These are phyloP conservation scores for Ophiocordyceps robertsii DNA, from an alignment of 2,329 filamentous ascomycete species.

Conservation along the genomic window DNA sequence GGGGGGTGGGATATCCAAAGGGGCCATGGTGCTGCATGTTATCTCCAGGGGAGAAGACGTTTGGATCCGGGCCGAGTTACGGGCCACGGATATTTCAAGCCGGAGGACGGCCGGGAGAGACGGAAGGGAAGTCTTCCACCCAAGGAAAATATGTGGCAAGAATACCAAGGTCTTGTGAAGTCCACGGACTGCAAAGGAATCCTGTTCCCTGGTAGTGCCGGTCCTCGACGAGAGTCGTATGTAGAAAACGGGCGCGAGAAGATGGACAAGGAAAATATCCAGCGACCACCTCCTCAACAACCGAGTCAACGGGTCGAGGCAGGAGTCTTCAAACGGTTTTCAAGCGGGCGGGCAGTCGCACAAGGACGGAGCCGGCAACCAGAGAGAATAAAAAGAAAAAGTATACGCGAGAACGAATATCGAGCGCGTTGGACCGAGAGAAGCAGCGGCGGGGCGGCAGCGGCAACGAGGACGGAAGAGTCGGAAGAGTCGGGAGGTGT, in stretches of 20 bases:
- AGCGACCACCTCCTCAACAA: slow-evolving; percentile 19
- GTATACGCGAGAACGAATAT: too few species aligned
- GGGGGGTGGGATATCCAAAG: slow-evolving; percentile 44
- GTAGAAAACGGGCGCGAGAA: background rate
- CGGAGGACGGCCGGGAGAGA: background rate
- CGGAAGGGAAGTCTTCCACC: background rate
- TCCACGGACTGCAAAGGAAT: background rate
- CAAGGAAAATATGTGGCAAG: background rate
- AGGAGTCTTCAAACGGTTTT: background rate
- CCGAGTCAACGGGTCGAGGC: slow-evolving; percentile 38
- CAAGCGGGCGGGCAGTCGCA: too few species aligned
- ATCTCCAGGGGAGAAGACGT: slow-evolving; percentile 11
- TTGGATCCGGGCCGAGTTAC: slow-evolving; percentile 7
- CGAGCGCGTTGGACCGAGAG: background rate
- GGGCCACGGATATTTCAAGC: background rate
- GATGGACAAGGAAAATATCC: slow-evolving; percentile 1
- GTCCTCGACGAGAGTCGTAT: background rate
- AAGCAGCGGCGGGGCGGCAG: background rate
- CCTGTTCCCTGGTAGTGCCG: background rate
- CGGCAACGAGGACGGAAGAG: background rate
- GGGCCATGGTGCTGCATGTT: slow-evolving; percentile 47
- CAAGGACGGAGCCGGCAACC: too few species aligned
- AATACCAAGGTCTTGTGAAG: background rate
- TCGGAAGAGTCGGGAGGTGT: too few species aligned
- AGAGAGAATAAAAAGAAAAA: background rate